Evolutionary conservation across 2,329 filamentous ascomycete species (phyloP), one percentile per base, ranked within the genome.

Genomic region (Pyrenochaeta sp.): DNA sequence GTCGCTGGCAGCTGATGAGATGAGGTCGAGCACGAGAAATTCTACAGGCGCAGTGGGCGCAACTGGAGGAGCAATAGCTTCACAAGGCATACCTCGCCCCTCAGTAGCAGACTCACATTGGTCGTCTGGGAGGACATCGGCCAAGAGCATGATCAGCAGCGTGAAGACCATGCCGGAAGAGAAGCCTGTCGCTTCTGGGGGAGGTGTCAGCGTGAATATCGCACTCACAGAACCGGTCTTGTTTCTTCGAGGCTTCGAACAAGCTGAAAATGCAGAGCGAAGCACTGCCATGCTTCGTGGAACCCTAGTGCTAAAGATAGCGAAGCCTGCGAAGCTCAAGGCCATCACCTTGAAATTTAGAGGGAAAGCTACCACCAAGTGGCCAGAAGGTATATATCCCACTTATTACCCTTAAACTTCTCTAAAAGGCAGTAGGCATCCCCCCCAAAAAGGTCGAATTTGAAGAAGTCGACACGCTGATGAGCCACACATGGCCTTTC

Each of bases 281-380:
- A 90, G 85, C 52, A 94, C 92, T 6, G 91, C 93, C 1, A 89
- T 99, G 73, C 83, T 99, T 13, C 86, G 95, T 54, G 95, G 95
- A 19, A 93, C 89, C 65, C 78, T 99, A 54, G 90, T 91, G 69
- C 76, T 99, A 39, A 90, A 90, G 58, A 86, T 98, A 12, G 89
- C 91, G 45, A 98, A 98, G 74, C 91, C 91, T 64, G 88, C 93
- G 46, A 99, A 99, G 79, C 89, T 99, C 66, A 97, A 97, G 81
- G 90, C 92, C 3, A 86, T 99, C 25, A 93, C 91, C 5, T 83
- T 99, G 51, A 94, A 91, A 69, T 91, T 99, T 67, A 86, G 89
- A 40, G 95, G 94, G 30, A 90, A 88, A 73, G 92, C 93, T 2
- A 87, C 90, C 63, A 98, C 95, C 1, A 93, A 97, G 73, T 99